Conservation (phyloP, 2,329 filamentous ascomycete species). For the Pezicula carpinea region DNA sequence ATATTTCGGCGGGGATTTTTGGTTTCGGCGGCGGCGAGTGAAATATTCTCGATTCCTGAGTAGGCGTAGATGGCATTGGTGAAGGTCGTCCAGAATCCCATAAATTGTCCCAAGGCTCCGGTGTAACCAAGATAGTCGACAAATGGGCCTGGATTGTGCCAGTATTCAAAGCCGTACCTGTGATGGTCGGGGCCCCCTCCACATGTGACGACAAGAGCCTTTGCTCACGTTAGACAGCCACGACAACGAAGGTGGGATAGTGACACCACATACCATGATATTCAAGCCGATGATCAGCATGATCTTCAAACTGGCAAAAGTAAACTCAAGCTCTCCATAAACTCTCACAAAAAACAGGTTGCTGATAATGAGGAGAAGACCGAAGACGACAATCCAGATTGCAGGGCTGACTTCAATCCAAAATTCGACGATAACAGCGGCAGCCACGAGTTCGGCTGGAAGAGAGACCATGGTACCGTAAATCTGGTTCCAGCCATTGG, state of each 20-base stretch:
- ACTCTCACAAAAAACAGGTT: slow-evolving; percentile 34
- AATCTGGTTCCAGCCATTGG: slow-evolving; percentile 43
- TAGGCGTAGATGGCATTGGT: slow-evolving; percentile 38
- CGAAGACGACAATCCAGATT: slow-evolving; percentile 32
- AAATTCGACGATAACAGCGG: slow-evolving; percentile 57
- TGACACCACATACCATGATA: slow-evolving; percentile 40
- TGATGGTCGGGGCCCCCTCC: slow-evolving; percentile 56
- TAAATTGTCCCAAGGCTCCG: slow-evolving; percentile 54
- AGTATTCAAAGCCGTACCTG: slow-evolving; percentile 63
- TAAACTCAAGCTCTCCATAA: slow-evolving; percentile 46
- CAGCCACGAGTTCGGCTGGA: slow-evolving; percentile 57
- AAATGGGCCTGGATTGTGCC: slow-evolving; percentile 64
- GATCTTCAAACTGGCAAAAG: slow-evolving; percentile 49
- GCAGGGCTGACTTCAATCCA: slow-evolving; percentile 53
- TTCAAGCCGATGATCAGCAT: slow-evolving; percentile 59
- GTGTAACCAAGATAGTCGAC: slow-evolving; percentile 54
- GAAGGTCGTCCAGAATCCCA: slow-evolving; percentile 51
- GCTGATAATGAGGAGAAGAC: slow-evolving; percentile 29
- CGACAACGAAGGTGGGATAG: background rate
- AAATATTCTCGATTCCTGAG: slow-evolving; percentile 45
- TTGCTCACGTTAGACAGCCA: background rate
- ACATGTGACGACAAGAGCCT: slow-evolving; percentile 53
- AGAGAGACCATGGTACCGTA: slow-evolving; percentile 56
- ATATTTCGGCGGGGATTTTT: slow-evolving; percentile 44
- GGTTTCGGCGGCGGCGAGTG: slow-evolving; percentile 50